Percentiles rank a stretch among this genome's conserved stretches.
These are phyloP conservation scores for Puccinellia tenuiflora DNA, from an alignment of 176 grass and related monocot genomes.

Conservation along the genomic window DNA sequence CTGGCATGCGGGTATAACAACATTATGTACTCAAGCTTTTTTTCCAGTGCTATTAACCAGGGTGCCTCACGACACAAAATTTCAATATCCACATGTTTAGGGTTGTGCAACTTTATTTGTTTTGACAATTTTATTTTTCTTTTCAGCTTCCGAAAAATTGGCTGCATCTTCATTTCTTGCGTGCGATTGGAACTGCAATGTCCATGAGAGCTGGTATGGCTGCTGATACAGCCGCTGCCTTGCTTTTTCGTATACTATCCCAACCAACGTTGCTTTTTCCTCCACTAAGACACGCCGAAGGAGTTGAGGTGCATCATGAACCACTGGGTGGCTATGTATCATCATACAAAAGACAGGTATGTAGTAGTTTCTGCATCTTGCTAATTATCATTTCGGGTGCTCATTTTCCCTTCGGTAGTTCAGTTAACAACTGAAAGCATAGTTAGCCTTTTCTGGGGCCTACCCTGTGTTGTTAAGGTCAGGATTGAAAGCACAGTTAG, in stretches of 20 bases:
- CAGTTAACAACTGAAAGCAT: neutral
- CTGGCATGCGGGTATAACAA: conserved; percentile 74
- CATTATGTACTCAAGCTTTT: neutral
- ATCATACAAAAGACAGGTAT: conserved; percentile 91
- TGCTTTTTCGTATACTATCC: conserved; percentile 97
- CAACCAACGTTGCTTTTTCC: conserved; percentile 96
- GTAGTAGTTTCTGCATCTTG: conserved; percentile 24
- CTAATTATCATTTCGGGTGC: neutral
- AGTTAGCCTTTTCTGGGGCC: neutral
- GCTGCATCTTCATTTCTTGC: conserved; percentile 98
- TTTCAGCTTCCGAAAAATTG: conserved; percentile 92
- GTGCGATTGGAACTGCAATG: conserved; percentile 94
- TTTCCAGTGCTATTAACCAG: conserved; percentile 8
- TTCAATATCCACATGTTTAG: neutral
- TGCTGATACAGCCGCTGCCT: conserved; percentile 86
- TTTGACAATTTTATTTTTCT: conserved; percentile 17
- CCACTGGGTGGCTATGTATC: conserved; percentile 82
- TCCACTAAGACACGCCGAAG: conserved; percentile 84
- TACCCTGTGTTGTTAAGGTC: neutral
- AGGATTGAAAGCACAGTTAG: too few relatives aligned
- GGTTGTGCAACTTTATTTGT: conserved; percentile 4
- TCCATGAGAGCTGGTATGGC: conserved; percentile 96
- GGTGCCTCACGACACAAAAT: conserved; percentile 3
- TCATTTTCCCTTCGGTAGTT: neutral
- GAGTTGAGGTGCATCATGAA: conserved; percentile 86